phyloP scores from a whole-genome alignment of 768 basidiomycete species.

The Termitomyces sp. region DNA sequence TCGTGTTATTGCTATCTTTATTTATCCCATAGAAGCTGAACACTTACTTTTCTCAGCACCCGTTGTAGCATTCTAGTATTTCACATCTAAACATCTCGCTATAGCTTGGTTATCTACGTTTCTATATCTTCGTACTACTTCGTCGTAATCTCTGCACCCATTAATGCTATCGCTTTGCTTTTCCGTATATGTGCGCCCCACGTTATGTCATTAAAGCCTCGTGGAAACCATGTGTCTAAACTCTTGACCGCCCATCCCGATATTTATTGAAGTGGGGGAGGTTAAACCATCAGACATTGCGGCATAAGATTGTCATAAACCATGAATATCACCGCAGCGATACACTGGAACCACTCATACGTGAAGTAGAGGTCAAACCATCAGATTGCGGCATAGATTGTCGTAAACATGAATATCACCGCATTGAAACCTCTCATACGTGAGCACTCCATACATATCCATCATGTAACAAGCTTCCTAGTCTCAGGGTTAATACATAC shows the following conservation, averaged over 20 bases:
- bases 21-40: conserved; percentile 20
- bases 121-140: conserved; percentile 13
- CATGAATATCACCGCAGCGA: not conserved
- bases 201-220: conserved; percentile 4
- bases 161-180: conserved; percentile 13
- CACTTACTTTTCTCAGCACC: conserved; percentile 15
- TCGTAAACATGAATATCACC: not conserved
- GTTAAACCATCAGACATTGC: not conserved
- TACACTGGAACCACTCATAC: not conserved
- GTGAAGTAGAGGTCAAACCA: not conserved
- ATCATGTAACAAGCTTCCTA: not conserved
- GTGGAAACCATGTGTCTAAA: conserved; percentile 13
- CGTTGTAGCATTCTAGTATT: conserved; percentile 17
- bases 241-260: not conserved
- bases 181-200: not conserved
- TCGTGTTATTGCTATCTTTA: conserved; percentile 18
- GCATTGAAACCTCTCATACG: not conserved
- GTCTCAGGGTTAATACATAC: not conserved
- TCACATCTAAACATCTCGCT: conserved; percentile 8
- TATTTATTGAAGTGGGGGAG: not conserved
- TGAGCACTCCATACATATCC: not conserved
- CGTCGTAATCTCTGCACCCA: conserved; percentile 2
- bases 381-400: not conserved
- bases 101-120: conserved; percentile 11
- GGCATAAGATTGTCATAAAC: not conserved